Evolutionary conservation across 345 rosid genomes (phyloP).

Genomic region (Gossypium turneri): DNA sequence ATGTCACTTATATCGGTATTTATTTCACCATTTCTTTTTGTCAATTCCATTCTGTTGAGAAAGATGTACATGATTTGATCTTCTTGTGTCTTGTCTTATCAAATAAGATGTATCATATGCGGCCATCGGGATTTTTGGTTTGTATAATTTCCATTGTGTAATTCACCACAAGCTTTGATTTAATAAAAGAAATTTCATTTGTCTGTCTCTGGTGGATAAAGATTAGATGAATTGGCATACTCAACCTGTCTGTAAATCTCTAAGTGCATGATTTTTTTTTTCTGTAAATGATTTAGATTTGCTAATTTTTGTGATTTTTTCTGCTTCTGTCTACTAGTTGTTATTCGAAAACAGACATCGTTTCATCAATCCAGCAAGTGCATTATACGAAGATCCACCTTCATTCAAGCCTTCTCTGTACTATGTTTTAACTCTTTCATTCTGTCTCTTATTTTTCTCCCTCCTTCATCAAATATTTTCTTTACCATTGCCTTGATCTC

Average conservation of each 20-base stretch:
- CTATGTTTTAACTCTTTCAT: constrained; percentile 32
- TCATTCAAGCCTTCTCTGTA: constrained; percentile 23
- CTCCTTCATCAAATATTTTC: constrained; percentile 48
- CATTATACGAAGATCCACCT: no score
- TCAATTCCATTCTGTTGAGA: constrained; percentile 8
- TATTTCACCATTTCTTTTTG: neutral
- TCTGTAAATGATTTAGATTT: no score
- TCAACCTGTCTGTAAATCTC: no score
- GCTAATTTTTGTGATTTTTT: no score
- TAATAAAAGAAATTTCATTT: constrained; percentile 5
- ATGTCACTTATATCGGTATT: neutral
- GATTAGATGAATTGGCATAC: no score
- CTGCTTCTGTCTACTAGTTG: no score
- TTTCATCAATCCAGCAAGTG: no score
- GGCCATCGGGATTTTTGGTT: constrained; percentile 3
- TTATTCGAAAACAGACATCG: no score
- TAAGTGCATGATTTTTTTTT: no score
- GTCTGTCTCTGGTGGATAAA: neutral
- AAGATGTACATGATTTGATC: constrained; percentile 33
- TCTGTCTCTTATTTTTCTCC: constrained; percentile 34
- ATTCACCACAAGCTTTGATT: constrained; percentile 11
- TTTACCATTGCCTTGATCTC: constrained; percentile 43
- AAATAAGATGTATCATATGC: constrained; percentile 18
- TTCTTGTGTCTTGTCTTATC: constrained; percentile 4
- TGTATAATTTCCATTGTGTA: constrained; percentile 17